Evolutionary conservation across 192 early-diverging fungal species (phyloP).

Genomic region (Coemansia sp.): DNA sequence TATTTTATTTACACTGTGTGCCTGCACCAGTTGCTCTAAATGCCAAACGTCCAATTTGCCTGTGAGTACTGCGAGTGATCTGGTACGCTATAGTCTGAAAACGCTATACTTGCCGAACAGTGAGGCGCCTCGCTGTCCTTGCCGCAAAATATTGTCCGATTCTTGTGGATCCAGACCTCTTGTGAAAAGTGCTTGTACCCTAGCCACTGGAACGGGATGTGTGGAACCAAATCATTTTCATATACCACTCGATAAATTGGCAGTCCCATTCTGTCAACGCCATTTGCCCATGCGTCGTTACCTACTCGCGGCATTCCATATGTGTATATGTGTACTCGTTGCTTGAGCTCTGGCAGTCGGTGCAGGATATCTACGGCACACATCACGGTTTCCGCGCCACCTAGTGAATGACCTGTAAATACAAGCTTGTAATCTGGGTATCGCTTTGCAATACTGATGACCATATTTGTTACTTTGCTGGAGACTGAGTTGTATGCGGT

Average conservation of each 20-base stretch:
- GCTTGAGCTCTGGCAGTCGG: slow-evolving; percentile 28
- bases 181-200: slow-evolving; percentile 51
- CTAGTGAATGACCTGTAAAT: slow-evolving; percentile 59
- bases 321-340: slow-evolving; percentile 48
- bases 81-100: slow-evolving; percentile 39
- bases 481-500: slow-evolving; percentile 47
- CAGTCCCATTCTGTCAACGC: slow-evolving; percentile 29
- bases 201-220: slow-evolving; percentile 57
- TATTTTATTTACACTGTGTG: background rate
- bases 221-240: slow-evolving; percentile 53
- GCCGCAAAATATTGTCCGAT: slow-evolving; percentile 47
- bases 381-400: slow-evolving; percentile 52
- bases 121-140: slow-evolving; percentile 23
- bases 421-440: slow-evolving; percentile 49
- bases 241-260: slow-evolving; percentile 46
- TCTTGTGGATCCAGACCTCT: slow-evolving; percentile 55
- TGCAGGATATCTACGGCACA: slow-evolving; percentile 42
- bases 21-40: background rate
- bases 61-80: slow-evolving; percentile 49
- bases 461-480: slow-evolving; percentile 16
- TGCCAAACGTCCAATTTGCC: slow-evolving; percentile 33
- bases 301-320: slow-evolving; percentile 57
- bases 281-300: slow-evolving; percentile 44
- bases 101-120: slow-evolving; percentile 34
- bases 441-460: slow-evolving; percentile 19